These are phyloP conservation scores for Candida coleopterorum DNA, from an alignment of 805 yeast genomes.

Conservation along the genomic window DNA sequence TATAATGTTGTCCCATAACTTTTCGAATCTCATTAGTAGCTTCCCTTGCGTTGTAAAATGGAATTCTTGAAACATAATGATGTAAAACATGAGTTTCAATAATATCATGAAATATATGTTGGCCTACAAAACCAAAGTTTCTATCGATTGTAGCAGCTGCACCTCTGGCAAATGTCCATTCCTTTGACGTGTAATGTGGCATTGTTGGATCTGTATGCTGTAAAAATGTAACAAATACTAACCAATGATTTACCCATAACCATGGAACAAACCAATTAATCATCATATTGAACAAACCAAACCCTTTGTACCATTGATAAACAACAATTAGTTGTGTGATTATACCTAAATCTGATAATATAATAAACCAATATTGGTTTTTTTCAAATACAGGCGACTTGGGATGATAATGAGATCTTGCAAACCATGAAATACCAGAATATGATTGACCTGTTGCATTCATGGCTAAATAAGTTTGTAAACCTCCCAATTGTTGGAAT, in stretches of 20 bases:
- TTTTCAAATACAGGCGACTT: slow-evolving; percentile 50
- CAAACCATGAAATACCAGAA: slow-evolving; percentile 37
- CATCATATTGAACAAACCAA: slow-evolving; percentile 46
- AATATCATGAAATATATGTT: slow-evolving; percentile 52
- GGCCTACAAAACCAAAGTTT: slow-evolving; percentile 56
- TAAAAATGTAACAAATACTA: slow-evolving; percentile 57
- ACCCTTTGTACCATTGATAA: slow-evolving; percentile 47
- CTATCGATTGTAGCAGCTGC: slow-evolving; percentile 65
- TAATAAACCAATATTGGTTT: slow-evolving; percentile 51
- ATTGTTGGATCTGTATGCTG: slow-evolving; percentile 58
- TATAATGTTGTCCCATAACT: slow-evolving; percentile 51
- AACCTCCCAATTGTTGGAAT: slow-evolving; percentile 56
- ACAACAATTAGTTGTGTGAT: slow-evolving; percentile 38
- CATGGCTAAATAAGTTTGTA: slow-evolving; percentile 44
- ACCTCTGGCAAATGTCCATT: slow-evolving; percentile 65
- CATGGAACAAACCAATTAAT: slow-evolving; percentile 58
- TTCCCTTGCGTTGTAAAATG: slow-evolving; percentile 52
- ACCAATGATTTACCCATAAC: slow-evolving; percentile 60
- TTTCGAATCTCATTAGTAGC: slow-evolving; percentile 48
- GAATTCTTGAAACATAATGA: slow-evolving; percentile 52
- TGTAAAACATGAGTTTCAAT: slow-evolving; percentile 57
- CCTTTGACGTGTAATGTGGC: slow-evolving; percentile 53
- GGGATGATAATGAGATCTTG: slow-evolving; percentile 52
- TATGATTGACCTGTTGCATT: slow-evolving; percentile 53
- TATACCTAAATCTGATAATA: slow-evolving; percentile 55